Conservation (phyloP, 116 monocot genomes). For the Trichopus zeylanicus region DNA sequence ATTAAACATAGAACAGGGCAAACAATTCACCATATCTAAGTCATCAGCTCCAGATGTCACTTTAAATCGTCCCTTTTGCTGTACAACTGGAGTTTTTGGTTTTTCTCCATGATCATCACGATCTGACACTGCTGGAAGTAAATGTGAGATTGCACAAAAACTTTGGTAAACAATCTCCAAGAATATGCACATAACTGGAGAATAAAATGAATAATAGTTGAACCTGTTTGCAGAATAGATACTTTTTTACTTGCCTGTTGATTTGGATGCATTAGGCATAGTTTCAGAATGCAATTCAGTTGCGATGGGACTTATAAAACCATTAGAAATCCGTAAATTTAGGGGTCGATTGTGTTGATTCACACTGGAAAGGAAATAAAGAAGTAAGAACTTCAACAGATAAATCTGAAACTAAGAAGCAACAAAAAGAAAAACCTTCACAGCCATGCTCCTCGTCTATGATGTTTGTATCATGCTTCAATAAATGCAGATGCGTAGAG, state of each 20-base stretch:
- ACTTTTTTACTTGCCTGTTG: constrained; percentile 8
- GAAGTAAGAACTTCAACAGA: too few relatives aligned
- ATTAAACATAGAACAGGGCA: not conserved
- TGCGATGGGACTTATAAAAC: constrained; percentile 7
- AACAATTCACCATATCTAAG: constrained; percentile 23
- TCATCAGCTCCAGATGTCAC: constrained; percentile 43
- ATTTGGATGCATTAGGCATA: constrained; percentile 12
- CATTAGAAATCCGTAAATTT: constrained; percentile 13
- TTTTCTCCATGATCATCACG: constrained; percentile 28
- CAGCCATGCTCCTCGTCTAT: too few relatives aligned
- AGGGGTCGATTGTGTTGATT: constrained; percentile 14
- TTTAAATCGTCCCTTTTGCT: constrained; percentile 48
- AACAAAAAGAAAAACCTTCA: too few relatives aligned
- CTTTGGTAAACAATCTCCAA: not conserved
- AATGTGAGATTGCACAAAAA: not conserved
- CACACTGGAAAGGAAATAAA: constrained; percentile 6
- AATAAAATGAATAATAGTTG: too few relatives aligned
- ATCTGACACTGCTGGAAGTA: constrained; percentile 8
- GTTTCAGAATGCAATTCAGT: constrained; percentile 9
- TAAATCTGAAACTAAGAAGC: too few relatives aligned
- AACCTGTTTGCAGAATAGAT: not conserved
- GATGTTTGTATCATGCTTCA: too few relatives aligned
- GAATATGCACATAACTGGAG: too few relatives aligned
- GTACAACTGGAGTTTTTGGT: constrained; percentile 28
- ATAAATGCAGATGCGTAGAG: too few relatives aligned